Percentiles rank a stretch among this genome's conserved stretches.
Evolutionary conservation across 139 green algal species (phyloP).

Genomic region (Tetradesmus obliquus): DNA sequence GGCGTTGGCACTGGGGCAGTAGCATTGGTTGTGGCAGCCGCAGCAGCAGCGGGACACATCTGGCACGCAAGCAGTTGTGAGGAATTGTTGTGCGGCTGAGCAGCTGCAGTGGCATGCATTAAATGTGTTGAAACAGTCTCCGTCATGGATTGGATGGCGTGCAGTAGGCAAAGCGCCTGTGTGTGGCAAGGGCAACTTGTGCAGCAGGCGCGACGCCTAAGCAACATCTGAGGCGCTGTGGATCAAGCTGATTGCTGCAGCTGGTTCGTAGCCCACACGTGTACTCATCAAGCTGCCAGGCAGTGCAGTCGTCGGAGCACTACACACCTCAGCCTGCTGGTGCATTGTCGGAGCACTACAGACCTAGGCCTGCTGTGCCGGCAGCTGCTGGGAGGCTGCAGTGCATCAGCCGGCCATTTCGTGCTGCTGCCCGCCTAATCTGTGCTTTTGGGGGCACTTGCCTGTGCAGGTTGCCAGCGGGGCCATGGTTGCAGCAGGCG

Average conservation of each 20-base stretch:
- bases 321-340: neutral
- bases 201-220: too few relatives aligned
- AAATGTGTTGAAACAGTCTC: too few relatives aligned
- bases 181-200: too few relatives aligned
- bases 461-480: slow-evolving; percentile 75
- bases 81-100: too few relatives aligned
- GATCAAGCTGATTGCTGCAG: neutral
- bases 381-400: too few relatives aligned
- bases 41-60: neutral
- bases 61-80: too few relatives aligned
- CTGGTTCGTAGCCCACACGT: neutral
- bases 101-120: too few relatives aligned
- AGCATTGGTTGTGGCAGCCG: neutral
- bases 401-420: neutral
- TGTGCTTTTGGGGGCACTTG: neutral
- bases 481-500: slow-evolving; percentile 91
- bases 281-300: neutral
- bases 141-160: too few relatives aligned
- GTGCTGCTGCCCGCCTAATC: neutral
- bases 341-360: neutral
- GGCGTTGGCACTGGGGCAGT: neutral
- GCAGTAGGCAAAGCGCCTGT: too few relatives aligned
- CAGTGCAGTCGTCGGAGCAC: neutral
- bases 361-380: too few relatives aligned
- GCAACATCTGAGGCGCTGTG: too few relatives aligned